These are phyloP conservation scores for sunflower (Helianthus annuus) DNA, from an alignment of 129 eudicot species.

Conservation along the genomic window DNA sequence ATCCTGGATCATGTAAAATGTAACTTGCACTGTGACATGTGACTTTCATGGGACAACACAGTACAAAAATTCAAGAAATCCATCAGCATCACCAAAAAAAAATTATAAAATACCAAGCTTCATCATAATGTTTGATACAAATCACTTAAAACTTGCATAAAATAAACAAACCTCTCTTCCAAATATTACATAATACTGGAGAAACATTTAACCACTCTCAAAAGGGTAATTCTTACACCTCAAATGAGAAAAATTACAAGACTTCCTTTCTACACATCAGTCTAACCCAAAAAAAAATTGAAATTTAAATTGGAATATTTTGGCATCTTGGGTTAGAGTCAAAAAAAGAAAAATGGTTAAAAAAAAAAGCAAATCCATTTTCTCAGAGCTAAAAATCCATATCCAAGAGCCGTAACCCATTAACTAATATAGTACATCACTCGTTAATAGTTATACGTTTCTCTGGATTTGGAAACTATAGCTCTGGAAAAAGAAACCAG, in stretches of 20 bases:
- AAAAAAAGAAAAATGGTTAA: slow-evolving; percentile 25
- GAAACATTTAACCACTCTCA: slow-evolving; percentile 33
- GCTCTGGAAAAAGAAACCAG: slow-evolving; percentile 26
- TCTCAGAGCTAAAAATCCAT: slow-evolving; percentile 18
- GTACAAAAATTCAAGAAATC: neutral
- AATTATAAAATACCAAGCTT: neutral
- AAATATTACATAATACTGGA: slow-evolving; percentile 25
- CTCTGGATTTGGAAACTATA: slow-evolving; percentile 6
- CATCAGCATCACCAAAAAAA: neutral
- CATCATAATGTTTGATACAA: neutral
- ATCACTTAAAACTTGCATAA: neutral
- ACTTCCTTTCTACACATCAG: slow-evolving; percentile 30
- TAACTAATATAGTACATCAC: neutral
- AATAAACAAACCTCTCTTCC: neutral
- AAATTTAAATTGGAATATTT: slow-evolving; percentile 18
- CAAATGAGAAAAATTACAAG: slow-evolving; percentile 37
- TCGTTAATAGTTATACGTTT: neutral
- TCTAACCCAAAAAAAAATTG: slow-evolving; percentile 34
- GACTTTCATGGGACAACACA: neutral
- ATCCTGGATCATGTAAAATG: too few species aligned
- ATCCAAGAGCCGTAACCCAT: neutral
- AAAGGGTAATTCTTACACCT: slow-evolving; percentile 31
- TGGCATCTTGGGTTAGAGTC: slow-evolving; percentile 36
- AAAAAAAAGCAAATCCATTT: slow-evolving; percentile 5
- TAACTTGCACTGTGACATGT: too few species aligned